phyloP scores from a whole-genome alignment of 352 stramenopile genomes.

The Pythium apleroticum region DNA sequence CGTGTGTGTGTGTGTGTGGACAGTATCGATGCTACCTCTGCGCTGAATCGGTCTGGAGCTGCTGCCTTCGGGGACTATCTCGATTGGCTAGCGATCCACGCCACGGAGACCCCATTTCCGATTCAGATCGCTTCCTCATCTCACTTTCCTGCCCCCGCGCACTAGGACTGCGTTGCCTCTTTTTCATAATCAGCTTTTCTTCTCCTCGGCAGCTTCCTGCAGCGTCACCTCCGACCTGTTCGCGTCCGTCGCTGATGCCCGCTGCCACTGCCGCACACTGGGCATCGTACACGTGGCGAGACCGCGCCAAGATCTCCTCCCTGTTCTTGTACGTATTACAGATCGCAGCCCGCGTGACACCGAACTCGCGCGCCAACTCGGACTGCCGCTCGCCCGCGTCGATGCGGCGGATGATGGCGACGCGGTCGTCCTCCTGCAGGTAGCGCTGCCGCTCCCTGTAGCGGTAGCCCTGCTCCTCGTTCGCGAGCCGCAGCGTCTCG shows the following conservation, averaged over 20 bases:
- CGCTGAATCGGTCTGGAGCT: not conserved
- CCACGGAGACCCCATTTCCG: not conserved
- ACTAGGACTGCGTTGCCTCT: not conserved
- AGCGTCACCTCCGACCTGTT: not conserved
- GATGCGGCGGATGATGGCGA: constrained; percentile 28
- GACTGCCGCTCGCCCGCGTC: constrained; percentile 23
- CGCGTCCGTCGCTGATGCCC: not conserved
- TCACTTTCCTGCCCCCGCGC: not conserved
- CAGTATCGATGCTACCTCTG: not conserved
- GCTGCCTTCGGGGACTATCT: not conserved
- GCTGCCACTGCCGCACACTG: constrained; percentile 9
- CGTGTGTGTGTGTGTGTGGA: too few species aligned
- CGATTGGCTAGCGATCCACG: not conserved
- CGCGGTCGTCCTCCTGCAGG: constrained; percentile 27
- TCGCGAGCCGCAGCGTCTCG: constrained; percentile 21
- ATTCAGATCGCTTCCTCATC: not conserved
- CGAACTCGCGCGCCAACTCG: constrained; percentile 24
- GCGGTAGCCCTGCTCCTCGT: constrained; percentile 24
- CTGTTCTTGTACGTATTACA: constrained; percentile 32
- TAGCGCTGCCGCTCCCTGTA: constrained; percentile 23
- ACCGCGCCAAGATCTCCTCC: constrained; percentile 20
- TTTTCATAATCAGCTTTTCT: not conserved
- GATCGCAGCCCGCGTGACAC: constrained; percentile 26
- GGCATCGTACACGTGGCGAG: constrained; percentile 22
- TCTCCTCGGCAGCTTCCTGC: not conserved